Conservation (phyloP, 768 basidiomycete species). For the Chalciporus sphaerocephalus region DNA sequence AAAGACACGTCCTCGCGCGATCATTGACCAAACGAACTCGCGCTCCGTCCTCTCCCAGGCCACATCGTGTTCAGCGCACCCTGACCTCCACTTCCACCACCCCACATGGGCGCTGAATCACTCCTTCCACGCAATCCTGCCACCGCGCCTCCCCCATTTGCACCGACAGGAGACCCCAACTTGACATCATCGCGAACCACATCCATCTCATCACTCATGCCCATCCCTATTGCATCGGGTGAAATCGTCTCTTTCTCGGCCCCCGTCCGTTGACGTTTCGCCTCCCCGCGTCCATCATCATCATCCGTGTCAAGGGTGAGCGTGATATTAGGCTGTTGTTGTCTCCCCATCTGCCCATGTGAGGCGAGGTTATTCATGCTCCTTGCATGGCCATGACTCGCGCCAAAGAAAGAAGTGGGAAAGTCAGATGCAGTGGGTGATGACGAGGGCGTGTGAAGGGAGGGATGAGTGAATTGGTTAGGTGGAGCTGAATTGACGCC, state of each 20-base stretch:
- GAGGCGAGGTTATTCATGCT: conserved; percentile 23
- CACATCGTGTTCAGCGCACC: conserved; percentile 29
- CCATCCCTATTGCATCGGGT: conserved; percentile 6
- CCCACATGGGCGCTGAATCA: conserved; percentile 25
- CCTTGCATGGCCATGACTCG: conserved; percentile 19
- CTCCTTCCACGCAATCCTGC: conserved; percentile 22
- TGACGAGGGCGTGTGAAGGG: conserved; percentile 25
- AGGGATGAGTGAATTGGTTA: conserved; percentile 10
- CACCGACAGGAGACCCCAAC: conserved; percentile 18
- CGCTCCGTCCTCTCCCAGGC: conserved; percentile 24
- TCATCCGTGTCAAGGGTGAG: conserved; percentile 27
- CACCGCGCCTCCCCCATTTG: conserved; percentile 12
- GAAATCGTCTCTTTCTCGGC: conserved; percentile 1
- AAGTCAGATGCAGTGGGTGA: conserved; percentile 28
- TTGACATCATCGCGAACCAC: conserved; percentile 16
- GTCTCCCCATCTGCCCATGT: conserved; percentile 21
- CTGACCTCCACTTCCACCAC: conserved; percentile 14
- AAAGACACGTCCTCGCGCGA: background rate
- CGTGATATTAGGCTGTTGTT: conserved; percentile 25
- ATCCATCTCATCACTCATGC: conserved; percentile 26
- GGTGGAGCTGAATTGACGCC: background rate
- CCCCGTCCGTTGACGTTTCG: conserved; percentile 25
- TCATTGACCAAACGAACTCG: conserved; percentile 27
- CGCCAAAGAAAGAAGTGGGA: conserved; percentile 6
- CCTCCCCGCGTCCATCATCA: conserved; percentile 17